These are phyloP conservation scores for Solanum paucissectum DNA, from an alignment of 257 asterid genomes.

Conservation along the genomic window DNA sequence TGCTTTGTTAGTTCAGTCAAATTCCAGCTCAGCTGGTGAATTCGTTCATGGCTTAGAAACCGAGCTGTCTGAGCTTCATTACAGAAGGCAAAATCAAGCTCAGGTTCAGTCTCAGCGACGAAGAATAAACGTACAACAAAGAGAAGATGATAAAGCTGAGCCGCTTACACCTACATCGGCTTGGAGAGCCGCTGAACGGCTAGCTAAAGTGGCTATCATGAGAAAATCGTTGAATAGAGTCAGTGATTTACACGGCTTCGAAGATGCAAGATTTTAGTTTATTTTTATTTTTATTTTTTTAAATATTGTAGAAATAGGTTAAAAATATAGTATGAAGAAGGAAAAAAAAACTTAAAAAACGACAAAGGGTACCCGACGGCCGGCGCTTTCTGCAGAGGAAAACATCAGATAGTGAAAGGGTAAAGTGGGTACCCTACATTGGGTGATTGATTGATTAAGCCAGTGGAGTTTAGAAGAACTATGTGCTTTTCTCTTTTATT, in stretches of 20 bases:
- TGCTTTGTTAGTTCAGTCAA: conserved; percentile 55
- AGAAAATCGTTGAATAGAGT: conserved; percentile 90
- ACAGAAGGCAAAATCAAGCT: conserved; percentile 28
- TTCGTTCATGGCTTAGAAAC: conserved; percentile 68
- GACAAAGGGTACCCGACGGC: conserved; percentile 22
- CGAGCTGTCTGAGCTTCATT: conserved; percentile 51
- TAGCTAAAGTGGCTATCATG: conserved; percentile 97
- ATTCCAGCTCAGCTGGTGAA: conserved; percentile 53
- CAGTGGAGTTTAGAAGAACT: conserved; percentile 6
- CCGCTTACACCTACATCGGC: conserved; percentile 97
- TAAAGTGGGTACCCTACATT: conserved; percentile 18
- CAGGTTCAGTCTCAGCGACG: conserved; percentile 5
- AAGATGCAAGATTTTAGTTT: conserved; percentile 82
- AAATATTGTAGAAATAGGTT: not conserved
- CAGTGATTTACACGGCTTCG: conserved; percentile 95
- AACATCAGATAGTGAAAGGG: conserved; percentile 1
- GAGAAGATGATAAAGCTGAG: conserved; percentile 51
- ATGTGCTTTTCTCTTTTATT: conserved; percentile 15
- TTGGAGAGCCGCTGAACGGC: conserved; percentile 97
- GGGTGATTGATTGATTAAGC: conserved; percentile 25
- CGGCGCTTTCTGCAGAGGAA: conserved; percentile 39
- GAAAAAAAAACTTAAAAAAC: not conserved
- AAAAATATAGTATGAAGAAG: conserved; percentile 11
- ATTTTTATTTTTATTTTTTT: not conserved
- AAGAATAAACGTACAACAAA: conserved; percentile 16